Evolutionary conservation across 2,329 filamentous ascomycete genomes (phyloP).

Genomic region (Aspergillus sp.): DNA sequence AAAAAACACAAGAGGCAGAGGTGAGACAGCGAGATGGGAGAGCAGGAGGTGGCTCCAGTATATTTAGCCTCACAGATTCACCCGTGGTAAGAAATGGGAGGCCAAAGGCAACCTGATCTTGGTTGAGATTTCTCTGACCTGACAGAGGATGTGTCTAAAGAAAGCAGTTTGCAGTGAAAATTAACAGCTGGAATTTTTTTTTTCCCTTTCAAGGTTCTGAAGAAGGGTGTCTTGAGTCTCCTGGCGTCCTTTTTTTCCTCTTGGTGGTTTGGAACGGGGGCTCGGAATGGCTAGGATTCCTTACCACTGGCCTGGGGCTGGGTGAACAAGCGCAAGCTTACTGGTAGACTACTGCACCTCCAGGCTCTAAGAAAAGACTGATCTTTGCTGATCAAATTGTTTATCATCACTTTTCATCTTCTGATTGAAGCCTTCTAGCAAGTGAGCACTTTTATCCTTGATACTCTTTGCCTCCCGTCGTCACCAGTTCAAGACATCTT

Average conservation of each 20-base stretch:
- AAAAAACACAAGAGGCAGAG: slow-evolving; percentile 17
- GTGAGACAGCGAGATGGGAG: slow-evolving; percentile 15
- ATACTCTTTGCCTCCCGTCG: not conserved
- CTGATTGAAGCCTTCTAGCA: not conserved
- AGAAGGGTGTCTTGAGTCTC: slow-evolving; percentile 1
- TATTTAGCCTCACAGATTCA: slow-evolving; percentile 13
- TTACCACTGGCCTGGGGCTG: slow-evolving; percentile 10
- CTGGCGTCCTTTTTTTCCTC: slow-evolving; percentile 3
- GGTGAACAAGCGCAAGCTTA: slow-evolving; percentile 1
- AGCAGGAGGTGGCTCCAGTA: slow-evolving; percentile 11
- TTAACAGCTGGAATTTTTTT: not conserved
- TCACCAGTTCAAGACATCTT: not conserved
- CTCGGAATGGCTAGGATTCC: slow-evolving; percentile 16
- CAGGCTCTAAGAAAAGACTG: slow-evolving; percentile 2
- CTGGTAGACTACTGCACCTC: slow-evolving; percentile 2
- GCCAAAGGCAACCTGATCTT: not conserved
- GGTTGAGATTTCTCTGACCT: not conserved
- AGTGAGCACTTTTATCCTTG: not conserved
- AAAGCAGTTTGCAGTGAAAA: slow-evolving; percentile 5
- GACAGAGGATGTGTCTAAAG: not conserved
- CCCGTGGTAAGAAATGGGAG: slow-evolving; percentile 1
- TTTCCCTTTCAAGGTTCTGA: slow-evolving; percentile 12
- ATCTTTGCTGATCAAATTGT: not conserved
- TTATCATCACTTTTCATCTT: not conserved
- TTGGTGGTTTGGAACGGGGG: slow-evolving; percentile 1